Conservation (phyloP, 2,329 filamentous ascomycete genomes). For the Cercospora sesami region DNA sequence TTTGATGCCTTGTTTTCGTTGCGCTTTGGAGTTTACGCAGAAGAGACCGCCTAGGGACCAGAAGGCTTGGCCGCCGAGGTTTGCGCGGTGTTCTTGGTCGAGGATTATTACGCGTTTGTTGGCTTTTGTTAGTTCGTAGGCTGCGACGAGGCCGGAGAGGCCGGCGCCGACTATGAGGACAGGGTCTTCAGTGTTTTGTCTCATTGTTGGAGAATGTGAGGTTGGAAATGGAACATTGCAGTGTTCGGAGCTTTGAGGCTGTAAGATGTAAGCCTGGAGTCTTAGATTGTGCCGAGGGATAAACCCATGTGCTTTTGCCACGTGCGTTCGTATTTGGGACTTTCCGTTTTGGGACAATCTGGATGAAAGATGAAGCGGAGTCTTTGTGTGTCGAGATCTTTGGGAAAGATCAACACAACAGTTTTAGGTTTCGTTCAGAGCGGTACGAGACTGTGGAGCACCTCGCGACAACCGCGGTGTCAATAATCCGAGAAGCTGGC, state of each 20-base stretch:
- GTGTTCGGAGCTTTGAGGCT: not conserved
- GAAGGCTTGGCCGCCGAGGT: constrained; percentile 4
- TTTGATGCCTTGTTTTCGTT: constrained; percentile 5
- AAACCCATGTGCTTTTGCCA: not conserved
- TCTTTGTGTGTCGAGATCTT: not conserved
- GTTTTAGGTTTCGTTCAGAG: not conserved
- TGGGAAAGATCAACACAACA: not conserved
- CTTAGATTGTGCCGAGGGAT: not conserved
- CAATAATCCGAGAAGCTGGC: not conserved
- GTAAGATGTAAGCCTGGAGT: not conserved
- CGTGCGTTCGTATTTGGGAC: not conserved
- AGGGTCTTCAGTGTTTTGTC: not conserved
- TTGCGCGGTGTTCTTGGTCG: constrained; percentile 2
- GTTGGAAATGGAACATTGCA: no score
- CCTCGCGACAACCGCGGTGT: not conserved
- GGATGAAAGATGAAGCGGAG: not conserved
- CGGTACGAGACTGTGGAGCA: not conserved
- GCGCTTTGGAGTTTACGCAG: not conserved
- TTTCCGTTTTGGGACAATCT: not conserved
- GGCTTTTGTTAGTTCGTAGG: constrained; percentile 6
- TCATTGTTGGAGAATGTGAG: not conserved
- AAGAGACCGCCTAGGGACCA: constrained; percentile 1
- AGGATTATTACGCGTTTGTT: constrained; percentile 3
- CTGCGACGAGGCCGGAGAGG: constrained; percentile 5
- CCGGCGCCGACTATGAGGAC: constrained; percentile 1